Conservation (phyloP, 805 yeast genomes). For the Scheffersomyces amazonensis region DNA sequence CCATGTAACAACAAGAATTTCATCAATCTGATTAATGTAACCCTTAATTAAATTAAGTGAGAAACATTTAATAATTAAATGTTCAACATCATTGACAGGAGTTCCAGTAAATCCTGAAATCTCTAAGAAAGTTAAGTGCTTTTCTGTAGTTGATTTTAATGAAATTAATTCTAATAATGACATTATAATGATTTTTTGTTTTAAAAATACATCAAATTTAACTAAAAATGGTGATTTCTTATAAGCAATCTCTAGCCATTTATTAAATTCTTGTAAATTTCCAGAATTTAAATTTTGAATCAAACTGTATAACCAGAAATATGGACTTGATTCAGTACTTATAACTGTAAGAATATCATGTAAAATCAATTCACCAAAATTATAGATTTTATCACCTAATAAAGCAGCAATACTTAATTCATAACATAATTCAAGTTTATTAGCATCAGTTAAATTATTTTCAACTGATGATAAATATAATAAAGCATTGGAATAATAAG, state of each 20-base stretch:
- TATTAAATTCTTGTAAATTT: conserved; percentile 64
- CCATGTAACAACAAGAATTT: conserved; percentile 83
- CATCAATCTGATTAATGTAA: conserved; percentile 82
- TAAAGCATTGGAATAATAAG: conserved; percentile 77
- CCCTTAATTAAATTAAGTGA: conserved; percentile 83
- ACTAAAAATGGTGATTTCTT: conserved; percentile 53
- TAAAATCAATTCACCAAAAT: conserved; percentile 90
- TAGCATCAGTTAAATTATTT: conserved; percentile 36
- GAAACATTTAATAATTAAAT: conserved; percentile 86
- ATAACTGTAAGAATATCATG: conserved; percentile 74
- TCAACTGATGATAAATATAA: conserved; percentile 70
- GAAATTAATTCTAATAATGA: conserved; percentile 86
- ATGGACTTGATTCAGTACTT: conserved; percentile 38
- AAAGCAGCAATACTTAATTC: conserved; percentile 85
- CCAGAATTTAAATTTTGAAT: conserved; percentile 75
- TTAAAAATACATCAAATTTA: conserved; percentile 61
- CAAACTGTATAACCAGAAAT: conserved; percentile 70
- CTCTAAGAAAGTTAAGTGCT: conserved; percentile 69
- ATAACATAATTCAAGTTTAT: conserved; percentile 48
- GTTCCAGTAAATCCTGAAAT: conserved; percentile 69
- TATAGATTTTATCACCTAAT: conserved; percentile 87
- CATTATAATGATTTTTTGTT: conserved; percentile 90
- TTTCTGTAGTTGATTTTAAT: conserved; percentile 66
- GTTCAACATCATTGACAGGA: conserved; percentile 76
- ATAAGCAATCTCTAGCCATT: conserved; percentile 37